These are phyloP conservation scores for Neoarthrinium moseri DNA, from an alignment of 2,329 filamentous ascomycete genomes.

Conservation along the genomic window DNA sequence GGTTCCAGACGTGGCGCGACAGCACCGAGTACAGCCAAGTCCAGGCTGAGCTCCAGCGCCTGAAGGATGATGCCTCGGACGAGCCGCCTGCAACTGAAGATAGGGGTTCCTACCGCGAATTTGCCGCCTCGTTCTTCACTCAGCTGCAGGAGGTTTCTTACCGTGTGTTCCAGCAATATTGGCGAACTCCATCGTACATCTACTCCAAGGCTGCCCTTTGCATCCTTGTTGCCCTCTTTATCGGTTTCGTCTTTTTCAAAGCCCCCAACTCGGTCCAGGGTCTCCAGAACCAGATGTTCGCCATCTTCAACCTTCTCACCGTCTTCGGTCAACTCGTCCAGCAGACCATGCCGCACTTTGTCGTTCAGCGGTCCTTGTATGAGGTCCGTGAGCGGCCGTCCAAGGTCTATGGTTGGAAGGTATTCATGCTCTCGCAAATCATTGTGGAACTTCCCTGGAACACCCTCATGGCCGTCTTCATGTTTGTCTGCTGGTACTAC, in stretches of 20 bases:
- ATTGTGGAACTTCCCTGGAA: slow-evolving; percentile 84
- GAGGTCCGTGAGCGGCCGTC: slow-evolving; percentile 78
- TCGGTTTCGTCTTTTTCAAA: slow-evolving; percentile 75
- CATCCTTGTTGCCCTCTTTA: slow-evolving; percentile 63
- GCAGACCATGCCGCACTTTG: slow-evolving; percentile 79
- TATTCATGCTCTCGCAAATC: slow-evolving; percentile 78
- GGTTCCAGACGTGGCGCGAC: slow-evolving; percentile 51
- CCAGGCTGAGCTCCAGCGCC: slow-evolving; percentile 52
- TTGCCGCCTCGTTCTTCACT: slow-evolving; percentile 68
- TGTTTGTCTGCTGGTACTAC: slow-evolving; percentile 81
- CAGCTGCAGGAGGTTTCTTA: slow-evolving; percentile 66
- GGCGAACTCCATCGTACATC: slow-evolving; percentile 77
- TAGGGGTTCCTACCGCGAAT: slow-evolving; percentile 62
- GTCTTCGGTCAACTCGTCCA: slow-evolving; percentile 76
- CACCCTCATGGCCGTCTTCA: slow-evolving; percentile 67
- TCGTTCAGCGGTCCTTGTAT: slow-evolving; percentile 74
- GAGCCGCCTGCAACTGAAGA: slow-evolving; percentile 23
- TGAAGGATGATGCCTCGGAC: slow-evolving; percentile 48
- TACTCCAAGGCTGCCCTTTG: slow-evolving; percentile 70
- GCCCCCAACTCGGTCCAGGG: slow-evolving; percentile 70
- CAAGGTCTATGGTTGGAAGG: slow-evolving; percentile 79
- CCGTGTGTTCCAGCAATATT: slow-evolving; percentile 80
- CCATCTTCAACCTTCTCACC: slow-evolving; percentile 76
- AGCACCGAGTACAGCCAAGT: slow-evolving; percentile 39
- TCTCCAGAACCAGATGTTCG: slow-evolving; percentile 79